Evolutionary conservation across 2,329 filamentous ascomycete genomes (phyloP).

Genomic region (Ophiostoma montium): DNA sequence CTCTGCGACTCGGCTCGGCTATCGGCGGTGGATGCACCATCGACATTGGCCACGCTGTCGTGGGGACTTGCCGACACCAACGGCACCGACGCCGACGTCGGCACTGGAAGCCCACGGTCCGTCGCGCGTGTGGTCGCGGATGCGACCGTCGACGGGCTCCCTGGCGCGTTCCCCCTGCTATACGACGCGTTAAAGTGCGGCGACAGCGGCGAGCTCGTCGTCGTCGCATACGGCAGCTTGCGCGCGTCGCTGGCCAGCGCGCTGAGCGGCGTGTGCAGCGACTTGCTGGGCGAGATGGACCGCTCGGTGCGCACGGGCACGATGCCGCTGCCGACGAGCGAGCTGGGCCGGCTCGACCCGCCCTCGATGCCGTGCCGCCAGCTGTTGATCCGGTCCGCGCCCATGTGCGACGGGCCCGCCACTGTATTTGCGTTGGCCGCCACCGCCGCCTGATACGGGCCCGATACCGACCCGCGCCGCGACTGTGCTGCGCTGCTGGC

Average conservation of each 20-base stretch:
- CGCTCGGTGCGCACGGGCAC: constrained; percentile 34
- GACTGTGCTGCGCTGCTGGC: constrained; percentile 33
- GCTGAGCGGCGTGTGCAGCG: constrained; percentile 21
- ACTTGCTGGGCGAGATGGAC: constrained; percentile 40
- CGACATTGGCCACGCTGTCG: not conserved
- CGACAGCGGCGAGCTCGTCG: constrained; percentile 10
- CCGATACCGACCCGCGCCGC: constrained; percentile 37
- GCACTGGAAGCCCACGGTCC: not conserved
- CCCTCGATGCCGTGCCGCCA: constrained; percentile 61
- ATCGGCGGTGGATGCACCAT: not conserved
- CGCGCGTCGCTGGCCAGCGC: constrained; percentile 30
- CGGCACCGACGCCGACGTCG: not conserved
- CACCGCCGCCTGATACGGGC: not conserved
- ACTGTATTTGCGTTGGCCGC: no score
- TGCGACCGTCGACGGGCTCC: constrained; percentile 21
- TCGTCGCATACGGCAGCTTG: constrained; percentile 26
- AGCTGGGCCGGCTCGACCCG: constrained; percentile 21
- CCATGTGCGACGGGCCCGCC: not conserved
- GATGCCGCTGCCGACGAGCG: constrained; percentile 14
- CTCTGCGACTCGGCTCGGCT: not conserved
- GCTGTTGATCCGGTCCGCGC: constrained; percentile 64
- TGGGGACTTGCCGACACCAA: not conserved
- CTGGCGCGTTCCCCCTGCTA: not conserved
- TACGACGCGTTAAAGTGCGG: constrained; percentile 2
- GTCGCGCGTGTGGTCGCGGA: not conserved